Evolutionary conservation across 257 asterid genomes (phyloP).

Genomic region (Anisodus tanguticus): DNA sequence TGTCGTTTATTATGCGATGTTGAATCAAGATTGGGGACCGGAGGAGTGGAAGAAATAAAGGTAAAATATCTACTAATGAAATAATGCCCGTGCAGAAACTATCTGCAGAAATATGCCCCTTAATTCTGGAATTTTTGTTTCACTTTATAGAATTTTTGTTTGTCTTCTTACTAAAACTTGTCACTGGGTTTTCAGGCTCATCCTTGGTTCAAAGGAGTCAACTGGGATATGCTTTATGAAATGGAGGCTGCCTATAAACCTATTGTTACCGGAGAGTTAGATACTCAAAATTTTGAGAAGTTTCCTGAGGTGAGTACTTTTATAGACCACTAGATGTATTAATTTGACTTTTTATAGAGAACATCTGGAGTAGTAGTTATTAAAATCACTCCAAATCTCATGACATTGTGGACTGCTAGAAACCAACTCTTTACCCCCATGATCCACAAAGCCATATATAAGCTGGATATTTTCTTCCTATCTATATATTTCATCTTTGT

Average conservation of each 20-base stretch:
- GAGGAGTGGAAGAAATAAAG: constrained; percentile 94
- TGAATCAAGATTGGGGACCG: constrained; percentile 92
- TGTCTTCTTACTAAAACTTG: neutral
- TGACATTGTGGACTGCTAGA: neutral
- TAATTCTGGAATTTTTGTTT: neutral
- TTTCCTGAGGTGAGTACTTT: constrained; percentile 70
- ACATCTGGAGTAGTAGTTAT: neutral
- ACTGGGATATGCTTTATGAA: constrained; percentile 92
- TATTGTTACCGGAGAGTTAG: constrained; percentile 82
- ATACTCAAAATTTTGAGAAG: constrained; percentile 94
- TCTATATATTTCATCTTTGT: constrained; percentile 1
- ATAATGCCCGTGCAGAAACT: neutral
- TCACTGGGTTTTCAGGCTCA: constrained; percentile 66
- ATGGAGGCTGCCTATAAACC: constrained; percentile 97
- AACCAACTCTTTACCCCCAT: neutral
- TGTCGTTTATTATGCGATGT: constrained; percentile 86
- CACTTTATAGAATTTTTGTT: neutral
- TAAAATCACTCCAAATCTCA: neutral
- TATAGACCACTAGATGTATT: neutral
- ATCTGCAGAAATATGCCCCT: constrained; percentile 20
- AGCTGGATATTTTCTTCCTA: neutral
- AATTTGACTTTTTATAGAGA: neutral
- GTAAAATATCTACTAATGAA: constrained; percentile 41
- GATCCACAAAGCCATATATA: neutral
- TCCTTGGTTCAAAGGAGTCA: constrained; percentile 77